Evolutionary conservation across 306 rosid genomes (phyloP).

Genomic region (Ammopiptanthus mongolicus): DNA sequence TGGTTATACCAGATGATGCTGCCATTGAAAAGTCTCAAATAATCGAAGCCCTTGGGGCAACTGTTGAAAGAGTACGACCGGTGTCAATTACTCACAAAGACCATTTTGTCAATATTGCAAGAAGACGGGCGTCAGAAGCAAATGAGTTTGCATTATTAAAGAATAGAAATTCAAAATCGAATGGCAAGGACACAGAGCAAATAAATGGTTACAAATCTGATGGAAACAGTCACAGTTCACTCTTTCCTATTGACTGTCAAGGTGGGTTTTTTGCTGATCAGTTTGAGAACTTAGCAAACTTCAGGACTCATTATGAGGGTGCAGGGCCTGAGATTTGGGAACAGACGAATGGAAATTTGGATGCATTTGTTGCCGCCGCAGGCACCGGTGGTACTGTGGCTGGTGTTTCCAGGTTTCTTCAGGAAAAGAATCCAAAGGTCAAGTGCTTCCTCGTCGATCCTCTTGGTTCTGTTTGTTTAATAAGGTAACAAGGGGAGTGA

Average conservation of each 20-base stretch:
- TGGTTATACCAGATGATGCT: slow-evolving; percentile 90
- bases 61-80: slow-evolving; percentile 86
- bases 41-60: slow-evolving; percentile 79
- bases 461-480: slow-evolving; percentile 86
- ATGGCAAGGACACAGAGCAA: slow-evolving; percentile 26
- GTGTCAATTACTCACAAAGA: slow-evolving; percentile 88
- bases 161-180: slow-evolving; percentile 22
- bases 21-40: slow-evolving; percentile 95
- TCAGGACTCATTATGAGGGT: slow-evolving; percentile 73
- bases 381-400: slow-evolving; percentile 97
- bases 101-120: slow-evolving; percentile 87
- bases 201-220: slow-evolving; percentile 34
- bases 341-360: slow-evolving; percentile 60
- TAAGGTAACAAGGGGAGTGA: slow-evolving; percentile 87
- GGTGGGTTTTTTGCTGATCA: slow-evolving; percentile 96
- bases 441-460: slow-evolving; percentile 88
- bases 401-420: slow-evolving; percentile 64
- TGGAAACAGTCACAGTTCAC: slow-evolving; percentile 27
- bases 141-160: slow-evolving; percentile 49
- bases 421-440: slow-evolving; percentile 74
- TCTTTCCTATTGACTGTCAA: slow-evolving; percentile 38
- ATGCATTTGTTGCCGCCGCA: slow-evolving; percentile 87
- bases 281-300: slow-evolving; percentile 87
- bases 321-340: slow-evolving; percentile 98
- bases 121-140: slow-evolving; percentile 75